Evolutionary conservation across 768 basidiomycete species (phyloP), one percentile per base, ranked within the genome.

Genomic region (Lentinula boryana): DNA sequence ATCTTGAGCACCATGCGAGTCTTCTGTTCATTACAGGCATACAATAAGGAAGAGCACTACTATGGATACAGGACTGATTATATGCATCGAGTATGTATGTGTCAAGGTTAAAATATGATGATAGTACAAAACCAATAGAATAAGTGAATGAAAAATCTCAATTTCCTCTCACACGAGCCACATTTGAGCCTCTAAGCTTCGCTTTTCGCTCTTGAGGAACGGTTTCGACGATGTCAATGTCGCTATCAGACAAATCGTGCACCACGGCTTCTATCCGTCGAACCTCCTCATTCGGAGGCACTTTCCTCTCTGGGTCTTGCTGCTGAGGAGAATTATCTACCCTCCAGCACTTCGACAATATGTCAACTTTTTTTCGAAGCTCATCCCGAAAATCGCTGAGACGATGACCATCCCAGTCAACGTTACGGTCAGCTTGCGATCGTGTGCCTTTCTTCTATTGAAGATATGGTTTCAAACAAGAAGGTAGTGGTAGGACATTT

Each of bases 301-400:
- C 70, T 60, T 73, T 72, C 60, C 68, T 73, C 67, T 77, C 74
- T 68, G 76, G 72, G 27, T 69, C 72, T 60, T 74, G 70, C 60
- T 74, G 72, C 63, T 74, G 76, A 31, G 69, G 69, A 13, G 70
- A 76, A 43, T 79, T 80, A 40, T 74, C 72, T 53, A 73, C 72
- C 67, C 78, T 80, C 82, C 85, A 88, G 16, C 78, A 75, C 23
- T 68, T 65, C n/a, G 88, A 86, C 31, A 89, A 74, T 3, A 66
- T 57, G 7, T 65, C 57, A 32, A 88, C 84, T 7, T 75, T 74
- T 2, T 63, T 64, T 32, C 64, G 62, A 27, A 89, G 73, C 7
- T 74, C 60, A 46, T 81, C 77, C 13, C 88, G 82, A 65, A 80
- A 78, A 15, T 65, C 69, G 6, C 69, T 73, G 46, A 86, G 75